Conservation (phyloP, 768 basidiomycete genomes). For the Macrolepiota albuminosa region DNA sequence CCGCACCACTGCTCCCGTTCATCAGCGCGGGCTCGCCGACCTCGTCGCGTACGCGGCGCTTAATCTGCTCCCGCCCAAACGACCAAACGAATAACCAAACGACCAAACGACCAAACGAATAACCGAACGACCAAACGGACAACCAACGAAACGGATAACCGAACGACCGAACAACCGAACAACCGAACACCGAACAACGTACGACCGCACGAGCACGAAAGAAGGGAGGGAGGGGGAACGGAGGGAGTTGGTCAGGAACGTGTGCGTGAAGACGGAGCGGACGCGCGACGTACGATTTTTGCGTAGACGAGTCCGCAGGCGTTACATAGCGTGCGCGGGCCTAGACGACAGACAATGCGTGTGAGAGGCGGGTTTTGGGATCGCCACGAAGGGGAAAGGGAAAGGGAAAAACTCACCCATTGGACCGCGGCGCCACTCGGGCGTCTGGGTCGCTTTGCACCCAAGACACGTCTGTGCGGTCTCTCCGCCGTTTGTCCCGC, state of each 20-base stretch:
- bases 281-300: slow-evolving; percentile 50
- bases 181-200: too few species aligned
- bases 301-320: slow-evolving; percentile 86
- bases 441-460: slow-evolving; percentile 79
- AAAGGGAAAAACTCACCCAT: slow-evolving; percentile 46
- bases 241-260: neutral
- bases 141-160: too few species aligned
- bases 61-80: slow-evolving; percentile 7
- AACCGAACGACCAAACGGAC: too few species aligned
- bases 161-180: too few species aligned
- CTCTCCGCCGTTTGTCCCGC: neutral
- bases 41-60: slow-evolving; percentile 15
- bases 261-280: neutral
- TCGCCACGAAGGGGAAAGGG: neutral
- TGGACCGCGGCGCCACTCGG: slow-evolving; percentile 83
- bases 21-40: neutral
- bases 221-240: too few species aligned
- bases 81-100: too few species aligned
- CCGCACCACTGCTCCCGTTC: neutral
- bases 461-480: slow-evolving; percentile 68
- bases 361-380: neutral
- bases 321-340: slow-evolving; percentile 80
- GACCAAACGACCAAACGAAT: too few species aligned
- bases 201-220: neutral
- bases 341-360: slow-evolving; percentile 25